Evolutionary conservation across 176 grass and related monocot genomes (phyloP).

Genomic region (Eleusine indica): DNA sequence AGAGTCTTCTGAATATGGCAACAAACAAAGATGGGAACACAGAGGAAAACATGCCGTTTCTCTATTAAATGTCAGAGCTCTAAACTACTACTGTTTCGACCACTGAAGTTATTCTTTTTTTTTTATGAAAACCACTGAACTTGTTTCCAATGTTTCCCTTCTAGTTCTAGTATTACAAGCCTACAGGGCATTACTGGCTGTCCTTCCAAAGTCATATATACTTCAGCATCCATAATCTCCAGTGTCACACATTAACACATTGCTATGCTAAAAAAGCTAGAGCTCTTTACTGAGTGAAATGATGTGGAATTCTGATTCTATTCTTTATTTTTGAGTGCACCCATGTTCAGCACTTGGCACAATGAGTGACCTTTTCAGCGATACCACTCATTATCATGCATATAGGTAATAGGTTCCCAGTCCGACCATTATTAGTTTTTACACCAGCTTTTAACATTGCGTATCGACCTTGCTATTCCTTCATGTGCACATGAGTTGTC

Average conservation of each 20-base stretch:
- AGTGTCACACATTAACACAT: not conserved
- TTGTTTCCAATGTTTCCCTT: not conserved
- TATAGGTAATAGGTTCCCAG: not conserved
- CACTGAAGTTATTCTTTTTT: not conserved
- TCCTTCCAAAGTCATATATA: not conserved
- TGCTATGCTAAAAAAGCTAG: not conserved
- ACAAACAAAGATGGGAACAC: slow-evolving; percentile 15
- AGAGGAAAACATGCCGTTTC: not conserved
- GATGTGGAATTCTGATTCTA: not conserved
- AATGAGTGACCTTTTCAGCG: slow-evolving; percentile 23
- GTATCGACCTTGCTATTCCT: slow-evolving; percentile 26
- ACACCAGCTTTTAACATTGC: slow-evolving; percentile 29
- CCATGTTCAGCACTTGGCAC: slow-evolving; percentile 22
- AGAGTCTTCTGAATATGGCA: slow-evolving; percentile 29
- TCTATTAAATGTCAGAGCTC: not conserved
- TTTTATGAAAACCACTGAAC: not conserved
- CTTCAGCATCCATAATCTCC: not conserved
- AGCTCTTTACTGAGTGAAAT: not conserved
- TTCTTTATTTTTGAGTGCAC: not conserved
- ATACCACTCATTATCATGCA: slow-evolving; percentile 15
- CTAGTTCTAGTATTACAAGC: not conserved
- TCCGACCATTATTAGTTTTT: not conserved
- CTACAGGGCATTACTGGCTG: not conserved
- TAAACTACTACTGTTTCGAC: not conserved
- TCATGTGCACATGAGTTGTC: slow-evolving; percentile 39